phyloP scores from a whole-genome alignment of 768 basidiomycete genomes.

The Cystobasidium onofrii region DNA sequence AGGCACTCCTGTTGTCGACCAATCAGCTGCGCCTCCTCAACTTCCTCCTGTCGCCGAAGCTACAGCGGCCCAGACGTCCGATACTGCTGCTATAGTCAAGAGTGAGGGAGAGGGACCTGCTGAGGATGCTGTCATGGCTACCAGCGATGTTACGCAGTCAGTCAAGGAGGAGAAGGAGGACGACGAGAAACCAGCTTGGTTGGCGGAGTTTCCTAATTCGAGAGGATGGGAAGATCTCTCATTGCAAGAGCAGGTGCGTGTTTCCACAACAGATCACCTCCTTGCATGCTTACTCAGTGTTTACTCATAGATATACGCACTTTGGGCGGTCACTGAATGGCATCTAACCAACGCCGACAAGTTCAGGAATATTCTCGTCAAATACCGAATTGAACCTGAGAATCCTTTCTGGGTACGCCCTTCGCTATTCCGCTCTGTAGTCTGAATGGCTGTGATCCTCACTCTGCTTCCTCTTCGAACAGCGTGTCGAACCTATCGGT shows the following conservation, averaged over 20 bases:
- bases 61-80: neutral
- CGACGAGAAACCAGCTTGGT: conserved; percentile 9
- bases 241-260: conserved; percentile 27
- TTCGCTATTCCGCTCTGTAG: conserved; percentile 17
- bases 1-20: neutral
- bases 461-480: neutral
- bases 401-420: conserved; percentile 67
- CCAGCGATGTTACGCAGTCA: neutral
- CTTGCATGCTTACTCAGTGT: neutral
- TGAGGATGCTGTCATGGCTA: neutral
- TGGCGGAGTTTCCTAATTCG: neutral
- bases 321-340: conserved; percentile 72
- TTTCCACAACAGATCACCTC: no score
- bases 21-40: conserved; percentile 6
- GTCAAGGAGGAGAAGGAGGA: neutral
- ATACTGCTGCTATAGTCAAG: neutral
- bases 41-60: neutral
- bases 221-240: conserved; percentile 31
- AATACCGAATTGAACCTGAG: conserved; percentile 64
- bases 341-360: conserved; percentile 71
- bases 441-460: no score
- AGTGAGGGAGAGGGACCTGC: neutral
- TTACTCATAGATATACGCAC: conserved; percentile 63
- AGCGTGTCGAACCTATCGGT: conserved; percentile 80
- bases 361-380: conserved; percentile 56